Base-by-base conservation (phyloP, 2,329 filamentous ascomycete genomes). In the Phialophora macrospora region DNA sequence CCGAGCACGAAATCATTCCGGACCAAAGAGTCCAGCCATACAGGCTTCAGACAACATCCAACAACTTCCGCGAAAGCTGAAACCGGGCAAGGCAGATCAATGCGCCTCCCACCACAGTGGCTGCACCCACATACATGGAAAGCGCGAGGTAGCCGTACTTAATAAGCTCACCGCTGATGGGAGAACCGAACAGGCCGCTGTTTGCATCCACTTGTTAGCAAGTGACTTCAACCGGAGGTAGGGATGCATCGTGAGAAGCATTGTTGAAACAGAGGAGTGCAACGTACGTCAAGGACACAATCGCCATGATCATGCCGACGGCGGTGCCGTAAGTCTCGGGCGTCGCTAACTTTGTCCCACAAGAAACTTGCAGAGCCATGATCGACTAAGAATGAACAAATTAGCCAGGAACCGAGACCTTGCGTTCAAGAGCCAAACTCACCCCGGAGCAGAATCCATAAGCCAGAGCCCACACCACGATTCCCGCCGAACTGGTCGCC, bases 311-410 rank as follows among this genome's bases (percentile, higher is more conserved):
- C 20, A 76, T 70, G 0, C 82, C 82, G 8, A 83, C 75, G 0
- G 79, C 79, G 1, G 79, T 74, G 0, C 81, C 81, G 28, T 80
- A 74, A 0, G 75, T 78, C 3, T 75, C 68, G 1, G 74, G 73
- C 0, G 74, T 78, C 0, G 79, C 75, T 8, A 84, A 72, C 51
- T 80, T 77, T 0, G 77, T 78, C 0, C 79, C 80, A 64, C 81
- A 83, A 0, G 81, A 79, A 62, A 77, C 72, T 49, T 84, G 82
- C 0, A 84, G 74, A 56, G 79, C 80, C 28, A 84, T 67, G 32
- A 84, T 80, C 0, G 78, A 80, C 80, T 83, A 54, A 68, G 30
- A 20, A 4, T 22, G 17, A 2, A 48, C 14, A 55, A 22, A 22
- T 44, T 44, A 44, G 38, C 38, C 14, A n/a, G 38, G 38, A n/a